Percentiles rank a stretch among this genome's conserved stretches.
These are phyloP conservation scores for Crotalaria pallida DNA, from an alignment of 306 rosid species.

Conservation along the genomic window DNA sequence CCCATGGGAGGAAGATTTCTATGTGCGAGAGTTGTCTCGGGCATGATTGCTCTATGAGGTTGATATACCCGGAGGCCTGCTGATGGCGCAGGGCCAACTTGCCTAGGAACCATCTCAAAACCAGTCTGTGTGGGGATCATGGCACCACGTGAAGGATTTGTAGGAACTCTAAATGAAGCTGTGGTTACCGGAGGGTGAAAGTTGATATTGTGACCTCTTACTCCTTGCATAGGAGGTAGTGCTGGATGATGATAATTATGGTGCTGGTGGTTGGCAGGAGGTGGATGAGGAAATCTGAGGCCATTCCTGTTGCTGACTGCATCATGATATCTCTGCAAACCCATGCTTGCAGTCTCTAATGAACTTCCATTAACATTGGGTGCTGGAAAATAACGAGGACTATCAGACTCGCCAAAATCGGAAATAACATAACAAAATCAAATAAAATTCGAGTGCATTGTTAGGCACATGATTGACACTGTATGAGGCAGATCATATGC, in stretches of 20 bases:
- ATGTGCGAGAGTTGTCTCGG: constrained; percentile 55
- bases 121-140: constrained; percentile 46
- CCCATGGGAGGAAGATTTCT: constrained; percentile 59
- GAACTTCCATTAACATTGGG: constrained; percentile 42
- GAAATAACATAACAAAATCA: background rate
- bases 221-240: constrained; percentile 60
- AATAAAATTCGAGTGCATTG: background rate
- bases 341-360: constrained; percentile 49
- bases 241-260: constrained; percentile 55
- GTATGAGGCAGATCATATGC: background rate
- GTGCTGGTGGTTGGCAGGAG: constrained; percentile 46
- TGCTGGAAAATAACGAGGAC: constrained; percentile 29
- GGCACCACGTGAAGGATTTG: constrained; percentile 46
- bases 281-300: constrained; percentile 59
- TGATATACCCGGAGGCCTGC: constrained; percentile 57
- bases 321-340: constrained; percentile 74
- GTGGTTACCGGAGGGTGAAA: constrained; percentile 53
- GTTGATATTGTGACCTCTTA: constrained; percentile 57
- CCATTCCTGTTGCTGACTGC: constrained; percentile 44
- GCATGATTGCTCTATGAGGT: constrained; percentile 51
- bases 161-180: constrained; percentile 59
- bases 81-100: constrained; percentile 43
- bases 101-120: constrained; percentile 65
- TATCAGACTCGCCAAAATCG: constrained; percentile 17
- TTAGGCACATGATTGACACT: background rate